These are phyloP conservation scores for Sclerotinia subarctica DNA, from an alignment of 2,329 filamentous ascomycete genomes.

Conservation along the genomic window DNA sequence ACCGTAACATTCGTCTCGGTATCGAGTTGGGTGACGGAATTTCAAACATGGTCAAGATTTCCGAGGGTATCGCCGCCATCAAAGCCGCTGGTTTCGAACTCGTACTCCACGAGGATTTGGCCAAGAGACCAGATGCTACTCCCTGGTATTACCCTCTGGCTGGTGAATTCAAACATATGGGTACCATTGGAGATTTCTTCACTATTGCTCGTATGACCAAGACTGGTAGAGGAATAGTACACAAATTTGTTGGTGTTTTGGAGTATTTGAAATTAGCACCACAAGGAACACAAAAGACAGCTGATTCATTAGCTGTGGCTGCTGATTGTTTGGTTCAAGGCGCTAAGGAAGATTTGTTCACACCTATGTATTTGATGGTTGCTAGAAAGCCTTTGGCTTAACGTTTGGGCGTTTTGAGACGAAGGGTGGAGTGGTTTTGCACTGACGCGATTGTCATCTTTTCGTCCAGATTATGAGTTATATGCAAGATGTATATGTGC, in stretches of 20 bases:
- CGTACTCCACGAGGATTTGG: slow-evolving; percentile 80
- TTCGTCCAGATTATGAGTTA: neutral
- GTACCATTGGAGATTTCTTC: slow-evolving; percentile 73
- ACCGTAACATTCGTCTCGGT: slow-evolving; percentile 85
- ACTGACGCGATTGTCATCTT: neutral
- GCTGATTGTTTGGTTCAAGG: slow-evolving; percentile 84
- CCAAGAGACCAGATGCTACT: slow-evolving; percentile 67
- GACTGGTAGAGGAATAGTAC: slow-evolving; percentile 70
- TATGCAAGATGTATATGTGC: slow-evolving; percentile 4
- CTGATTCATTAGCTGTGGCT: slow-evolving; percentile 77
- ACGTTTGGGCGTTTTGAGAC: neutral
- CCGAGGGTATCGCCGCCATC: slow-evolving; percentile 78
- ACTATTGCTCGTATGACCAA: slow-evolving; percentile 88
- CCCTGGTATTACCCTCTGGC: slow-evolving; percentile 95
- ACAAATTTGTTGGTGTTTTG: slow-evolving; percentile 72
- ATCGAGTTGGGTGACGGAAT: slow-evolving; percentile 97
- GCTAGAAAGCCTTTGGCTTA: slow-evolving; percentile 67
- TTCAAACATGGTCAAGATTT: slow-evolving; percentile 90
- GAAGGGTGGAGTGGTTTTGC: neutral
- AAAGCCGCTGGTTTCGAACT: slow-evolving; percentile 84
- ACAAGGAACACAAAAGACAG: slow-evolving; percentile 87
- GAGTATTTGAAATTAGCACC: slow-evolving; percentile 76
- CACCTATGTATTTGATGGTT: slow-evolving; percentile 97
- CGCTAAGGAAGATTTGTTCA: slow-evolving; percentile 84
- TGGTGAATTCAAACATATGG: slow-evolving; percentile 80